Evolutionary conservation across 2,329 filamentous ascomycete species (phyloP).

Genomic region (Sarocladiaceae sp.): DNA sequence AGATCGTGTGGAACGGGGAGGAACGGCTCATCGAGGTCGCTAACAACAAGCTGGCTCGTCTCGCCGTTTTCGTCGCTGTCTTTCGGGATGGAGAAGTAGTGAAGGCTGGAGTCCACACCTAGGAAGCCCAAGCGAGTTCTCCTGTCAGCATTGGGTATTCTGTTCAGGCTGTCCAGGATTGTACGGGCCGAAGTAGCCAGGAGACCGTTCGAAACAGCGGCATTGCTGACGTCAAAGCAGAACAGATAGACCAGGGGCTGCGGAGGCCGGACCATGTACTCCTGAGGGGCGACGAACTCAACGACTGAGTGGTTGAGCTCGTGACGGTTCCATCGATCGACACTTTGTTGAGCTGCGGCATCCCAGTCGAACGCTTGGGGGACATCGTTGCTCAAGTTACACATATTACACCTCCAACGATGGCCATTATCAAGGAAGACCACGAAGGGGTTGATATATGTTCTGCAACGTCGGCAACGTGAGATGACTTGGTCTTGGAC

Average conservation of each 20-base stretch:
- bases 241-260: slow-evolving; percentile 95
- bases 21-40: slow-evolving; percentile 94
- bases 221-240: slow-evolving; percentile 89
- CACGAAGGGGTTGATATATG: slow-evolving; percentile 97
- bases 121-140: slow-evolving; percentile 91
- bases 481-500: slow-evolving; percentile 97
- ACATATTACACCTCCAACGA: slow-evolving; percentile 99
- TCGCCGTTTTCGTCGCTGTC: slow-evolving; percentile 81
- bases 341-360: slow-evolving; percentile 78
- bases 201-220: slow-evolving; percentile 82
- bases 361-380: slow-evolving; percentile 99
- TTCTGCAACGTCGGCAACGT: slow-evolving; percentile 87
- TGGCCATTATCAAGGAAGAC: slow-evolving; percentile 96
- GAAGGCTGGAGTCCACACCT: slow-evolving; percentile 86
- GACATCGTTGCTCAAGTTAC: slow-evolving; percentile 95
- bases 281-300: slow-evolving; percentile 95
- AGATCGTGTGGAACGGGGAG: slow-evolving; percentile 89
- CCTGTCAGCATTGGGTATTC: slow-evolving; percentile 96
- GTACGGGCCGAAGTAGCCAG: slow-evolving; percentile 88
- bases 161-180: slow-evolving; percentile 88
- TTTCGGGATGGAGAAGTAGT: slow-evolving; percentile 92
- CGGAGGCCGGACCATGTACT: slow-evolving; percentile 98
- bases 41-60: slow-evolving; percentile 87
- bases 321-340: slow-evolving; percentile 85
- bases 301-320: slow-evolving; percentile 96